These are phyloP conservation scores for Prunus yedoensis DNA, from an alignment of 331 rosid species.

Conservation along the genomic window DNA sequence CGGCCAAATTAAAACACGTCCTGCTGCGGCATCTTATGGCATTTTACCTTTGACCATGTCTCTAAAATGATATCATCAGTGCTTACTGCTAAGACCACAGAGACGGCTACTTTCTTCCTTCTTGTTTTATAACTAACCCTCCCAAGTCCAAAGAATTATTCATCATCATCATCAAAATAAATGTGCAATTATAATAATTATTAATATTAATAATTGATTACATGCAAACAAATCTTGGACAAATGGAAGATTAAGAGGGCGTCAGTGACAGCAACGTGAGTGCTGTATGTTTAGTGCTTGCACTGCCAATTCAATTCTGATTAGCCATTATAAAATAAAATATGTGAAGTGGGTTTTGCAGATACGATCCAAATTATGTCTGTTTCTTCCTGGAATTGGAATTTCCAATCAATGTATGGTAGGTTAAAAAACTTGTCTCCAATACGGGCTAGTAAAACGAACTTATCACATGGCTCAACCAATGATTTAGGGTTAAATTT, in stretches of 20 bases:
- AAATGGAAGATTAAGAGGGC: constrained; percentile 28
- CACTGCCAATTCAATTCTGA: constrained; percentile 20
- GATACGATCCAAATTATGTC: constrained; percentile 18
- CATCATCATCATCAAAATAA: background rate
- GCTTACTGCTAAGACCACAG: constrained; percentile 20
- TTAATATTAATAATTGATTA: constrained; percentile 16
- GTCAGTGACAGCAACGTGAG: constrained; percentile 59
- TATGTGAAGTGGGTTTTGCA: constrained; percentile 4
- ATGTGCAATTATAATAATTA: constrained; percentile 5
- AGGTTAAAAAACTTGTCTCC: background rate
- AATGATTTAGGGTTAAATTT: no score
- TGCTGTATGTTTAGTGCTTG: constrained; percentile 30
- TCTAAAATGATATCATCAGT: constrained; percentile 27
- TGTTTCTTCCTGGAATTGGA: constrained; percentile 24
- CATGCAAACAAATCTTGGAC: constrained; percentile 19
- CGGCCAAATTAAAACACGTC: constrained; percentile 13
- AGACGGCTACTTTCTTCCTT: constrained; percentile 22
- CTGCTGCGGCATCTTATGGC: background rate
- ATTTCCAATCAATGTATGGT: constrained; percentile 4
- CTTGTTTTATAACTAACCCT: background rate
- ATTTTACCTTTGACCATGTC: constrained; percentile 11
- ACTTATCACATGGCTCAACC: background rate
- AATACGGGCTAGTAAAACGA: background rate
- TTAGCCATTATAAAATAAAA: background rate
- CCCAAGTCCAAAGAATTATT: background rate